Conservation (phyloP, 805 yeast species). For the Wickerhamiella qilinensis region DNA sequence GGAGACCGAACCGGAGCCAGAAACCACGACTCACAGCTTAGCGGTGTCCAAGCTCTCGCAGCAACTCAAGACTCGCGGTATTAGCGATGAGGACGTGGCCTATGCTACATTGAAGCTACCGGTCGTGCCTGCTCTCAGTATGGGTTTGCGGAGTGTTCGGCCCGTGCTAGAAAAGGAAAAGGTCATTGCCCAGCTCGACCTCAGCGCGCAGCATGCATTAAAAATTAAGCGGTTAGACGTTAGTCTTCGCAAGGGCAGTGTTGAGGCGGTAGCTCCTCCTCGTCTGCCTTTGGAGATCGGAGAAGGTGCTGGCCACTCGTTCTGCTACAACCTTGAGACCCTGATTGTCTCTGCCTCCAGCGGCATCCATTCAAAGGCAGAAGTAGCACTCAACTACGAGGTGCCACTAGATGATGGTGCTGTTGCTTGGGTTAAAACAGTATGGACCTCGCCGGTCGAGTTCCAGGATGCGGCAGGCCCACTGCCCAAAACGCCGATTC, state of each 20-base stretch:
- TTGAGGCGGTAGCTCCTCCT: slow-evolving; percentile 8
- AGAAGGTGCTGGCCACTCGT: slow-evolving; percentile 8
- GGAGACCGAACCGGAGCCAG: not conserved
- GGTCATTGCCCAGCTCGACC: slow-evolving; percentile 14
- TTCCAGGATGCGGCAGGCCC: slow-evolving; percentile 17
- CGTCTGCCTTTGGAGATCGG: slow-evolving; percentile 8
- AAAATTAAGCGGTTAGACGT: slow-evolving; percentile 5
- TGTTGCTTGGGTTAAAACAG: slow-evolving; percentile 8
- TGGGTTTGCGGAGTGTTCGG: slow-evolving; percentile 13
- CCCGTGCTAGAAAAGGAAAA: slow-evolving; percentile 15
- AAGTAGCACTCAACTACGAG: slow-evolving; percentile 9
- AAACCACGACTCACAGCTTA: not conserved
- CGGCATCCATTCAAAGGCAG: slow-evolving; percentile 5
- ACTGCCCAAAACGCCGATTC: slow-evolving; percentile 16
- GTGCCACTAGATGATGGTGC: slow-evolving; percentile 3
- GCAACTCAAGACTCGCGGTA: not conserved
- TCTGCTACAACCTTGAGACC: slow-evolving; percentile 10
- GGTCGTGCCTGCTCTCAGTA: slow-evolving; percentile 11
- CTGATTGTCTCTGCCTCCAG: slow-evolving; percentile 2
- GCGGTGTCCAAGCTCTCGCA: not conserved
- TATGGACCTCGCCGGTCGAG: slow-evolving; percentile 15
- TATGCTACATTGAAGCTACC: slow-evolving; percentile 7
- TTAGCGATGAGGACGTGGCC: slow-evolving; percentile 6
- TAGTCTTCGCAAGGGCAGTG: slow-evolving; percentile 10
- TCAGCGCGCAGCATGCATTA: slow-evolving; percentile 8